phyloP scores from a whole-genome alignment of 495 filamentous ascomycete species.

The Stereocaulon alpinum region DNA sequence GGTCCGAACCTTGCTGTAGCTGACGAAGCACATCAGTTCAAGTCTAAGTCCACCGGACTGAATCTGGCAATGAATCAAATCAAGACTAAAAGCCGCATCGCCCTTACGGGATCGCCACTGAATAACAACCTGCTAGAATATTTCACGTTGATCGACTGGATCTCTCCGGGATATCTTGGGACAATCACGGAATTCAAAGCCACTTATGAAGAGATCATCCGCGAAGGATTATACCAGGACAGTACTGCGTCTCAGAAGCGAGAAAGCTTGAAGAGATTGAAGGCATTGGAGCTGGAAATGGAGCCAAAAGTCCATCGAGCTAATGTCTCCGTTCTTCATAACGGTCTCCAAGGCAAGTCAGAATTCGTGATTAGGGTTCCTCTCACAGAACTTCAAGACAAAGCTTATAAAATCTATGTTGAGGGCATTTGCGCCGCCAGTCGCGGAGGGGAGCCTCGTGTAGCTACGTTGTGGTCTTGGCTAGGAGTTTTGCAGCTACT shows the following conservation, averaged over 20 bases:
- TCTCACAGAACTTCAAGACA: conserved; percentile 53
- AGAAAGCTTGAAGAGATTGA: conserved; percentile 51
- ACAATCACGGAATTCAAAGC: conserved; percentile 50
- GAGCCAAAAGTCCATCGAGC: conserved; percentile 69
- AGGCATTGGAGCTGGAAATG: conserved; percentile 60
- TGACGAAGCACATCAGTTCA: conserved; percentile 79
- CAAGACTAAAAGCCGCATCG: conserved; percentile 62
- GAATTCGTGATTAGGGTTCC: conserved; percentile 74
- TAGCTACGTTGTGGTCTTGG: conserved; percentile 39
- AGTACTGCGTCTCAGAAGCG: conserved; percentile 44
- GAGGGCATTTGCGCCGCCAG: conserved; percentile 24
- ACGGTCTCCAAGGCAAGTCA: conserved; percentile 57
- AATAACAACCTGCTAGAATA: conserved; percentile 78
- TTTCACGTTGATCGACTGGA: conserved; percentile 80
- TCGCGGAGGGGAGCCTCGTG: conserved; percentile 17
- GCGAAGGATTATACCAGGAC: conserved; percentile 55
- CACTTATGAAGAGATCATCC: conserved; percentile 63
- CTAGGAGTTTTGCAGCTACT: conserved; percentile 49
- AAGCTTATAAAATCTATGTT: conserved; percentile 54
- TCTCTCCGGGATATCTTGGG: conserved; percentile 69
- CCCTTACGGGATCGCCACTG: conserved; percentile 78
- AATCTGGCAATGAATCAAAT: conserved; percentile 45
- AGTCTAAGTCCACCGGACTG: conserved; percentile 47
- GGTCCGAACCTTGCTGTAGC: conserved; percentile 67
- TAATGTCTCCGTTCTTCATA: conserved; percentile 54